Base-by-base conservation (phyloP, 164 flowering plant genomes). In the Litsea cubeba region DNA sequence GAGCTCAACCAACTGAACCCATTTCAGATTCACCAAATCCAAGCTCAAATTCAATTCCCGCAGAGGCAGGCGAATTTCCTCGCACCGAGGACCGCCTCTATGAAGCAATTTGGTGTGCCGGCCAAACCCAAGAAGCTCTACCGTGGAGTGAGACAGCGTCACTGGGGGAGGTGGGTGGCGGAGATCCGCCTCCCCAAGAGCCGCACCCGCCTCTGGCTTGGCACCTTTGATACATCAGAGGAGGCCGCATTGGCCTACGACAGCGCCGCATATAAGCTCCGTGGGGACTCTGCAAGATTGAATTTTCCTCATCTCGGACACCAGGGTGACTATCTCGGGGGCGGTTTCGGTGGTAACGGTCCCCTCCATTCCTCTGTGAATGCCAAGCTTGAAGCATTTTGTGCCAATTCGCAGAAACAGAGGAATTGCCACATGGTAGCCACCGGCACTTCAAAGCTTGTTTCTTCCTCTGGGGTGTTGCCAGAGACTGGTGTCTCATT, bases 81-180 rank as follows among this genome's bases (percentile, higher is more conserved):
- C 1, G 70, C 83, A 15, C 94, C 93, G 0, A 87, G 82, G 57
- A 54, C n/a, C n/a, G 69, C 85, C n/a, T 81, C 84, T 7, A 90
- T 93, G 95, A 91, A 93, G 85, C 86, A 82, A 2, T 78, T 77
- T 71, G 93, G 91, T 15, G 62, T 82, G 0, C 79, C 83, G 1
- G 54, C 84, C 2, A 94, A 93, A 68, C 91, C 97, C 78, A 77
- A 85, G 3, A 93, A 93, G 88, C 94, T 91, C 11, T 93, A 93
- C 85, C 79, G 98, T 57, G 98, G 98, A 2, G 98, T 93, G 20
- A 84, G 98, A 76, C 98, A 93, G 74, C 71, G 98, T 68, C 98
- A 91, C 74, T 93, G 97, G 97, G 97, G 97, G 4, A 94, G 91
- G 74, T 93, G 98, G 98, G 98, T 93, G 24, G 98, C 97, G 0